Evolutionary conservation across 768 basidiomycete genomes (phyloP), one percentile per base, ranked within the genome.

Genomic region (Xerocomellus chrysenteron): DNA sequence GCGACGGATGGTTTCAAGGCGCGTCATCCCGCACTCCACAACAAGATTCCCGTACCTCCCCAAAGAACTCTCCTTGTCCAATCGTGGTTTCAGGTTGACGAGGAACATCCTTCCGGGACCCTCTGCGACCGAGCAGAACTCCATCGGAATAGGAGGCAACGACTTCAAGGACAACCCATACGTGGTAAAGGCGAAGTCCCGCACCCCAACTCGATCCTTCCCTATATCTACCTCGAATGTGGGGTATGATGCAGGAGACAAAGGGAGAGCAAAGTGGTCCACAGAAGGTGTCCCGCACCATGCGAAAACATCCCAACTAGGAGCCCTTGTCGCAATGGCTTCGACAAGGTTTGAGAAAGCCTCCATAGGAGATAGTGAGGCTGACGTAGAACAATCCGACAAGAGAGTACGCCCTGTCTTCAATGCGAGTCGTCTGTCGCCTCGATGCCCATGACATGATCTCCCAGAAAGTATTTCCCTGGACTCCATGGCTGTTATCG

Each of bases 321-420:
- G 50, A 1, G 19, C 40, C 30, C 41, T 28, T 28, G 14, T 40
- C 7, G 56, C 14, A 32, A 64, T 47, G 4, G 37, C 52, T 36
- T 57, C 55, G 9, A 65, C 24, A 13, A 68, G 50, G n/a, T 68
- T 47, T 12, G 41, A 28, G 33, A 68, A 67, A 2, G 68, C 68
- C 24, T 14, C 68, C 68, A 30, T 69, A 69, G 5, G 56, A 21
- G 26, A 69, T 58, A 6, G 57, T 40, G n/a, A 69, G 24, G 28
- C 46, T 55, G 19, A 67, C 49, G 14, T 42, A 28, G 13, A 69
- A 61, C 2, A 69, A 14, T 1, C 64, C 65, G 10, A 67, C 24
- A 12, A 69, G 55, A 30, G 50, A 63, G 46, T 67, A 69, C 3
- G 68, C 64, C 16, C 36, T 50, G 21, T 69, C 68, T n/a, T 69